Conservation (phyloP, 1,284 basidiomycete genomes). For the Cryptococcus jaspeensis region DNA sequence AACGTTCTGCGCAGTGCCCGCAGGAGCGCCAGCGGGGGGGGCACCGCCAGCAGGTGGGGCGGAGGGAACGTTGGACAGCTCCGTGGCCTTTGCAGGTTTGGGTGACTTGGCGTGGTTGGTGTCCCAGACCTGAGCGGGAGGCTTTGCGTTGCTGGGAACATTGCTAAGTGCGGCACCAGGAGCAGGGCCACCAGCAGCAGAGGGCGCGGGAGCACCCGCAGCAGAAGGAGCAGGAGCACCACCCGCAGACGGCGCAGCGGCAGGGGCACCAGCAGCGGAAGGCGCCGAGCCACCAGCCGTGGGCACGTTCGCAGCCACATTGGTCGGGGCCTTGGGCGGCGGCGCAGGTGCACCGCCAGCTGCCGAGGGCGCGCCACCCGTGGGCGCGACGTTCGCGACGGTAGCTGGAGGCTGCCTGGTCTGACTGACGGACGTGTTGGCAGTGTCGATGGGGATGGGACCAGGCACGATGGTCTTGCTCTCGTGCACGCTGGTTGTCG, state of each 20-base stretch:
- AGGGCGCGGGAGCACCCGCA: neutral
- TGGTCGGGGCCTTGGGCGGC: neutral
- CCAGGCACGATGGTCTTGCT: conserved; percentile 3
- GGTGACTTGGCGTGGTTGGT: conserved; percentile 34
- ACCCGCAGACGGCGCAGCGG: neutral
- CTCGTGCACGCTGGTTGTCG: conserved; percentile 10
- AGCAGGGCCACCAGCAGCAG: neutral
- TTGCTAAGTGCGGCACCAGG: conserved; percentile 10
- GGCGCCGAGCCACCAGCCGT: neutral
- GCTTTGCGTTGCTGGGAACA: conserved; percentile 10
- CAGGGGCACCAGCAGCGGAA: neutral
- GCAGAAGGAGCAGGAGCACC: conserved; percentile 1
- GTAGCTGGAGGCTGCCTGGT: conserved; percentile 6
- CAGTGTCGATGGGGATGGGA: conserved; percentile 10
- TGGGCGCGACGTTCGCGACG: conserved; percentile 5
- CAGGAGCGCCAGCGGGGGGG: neutral
- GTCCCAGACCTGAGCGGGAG: conserved; percentile 25
- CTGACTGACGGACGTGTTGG: conserved; percentile 11
- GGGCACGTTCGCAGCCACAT: neutral
- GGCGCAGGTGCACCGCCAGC: neutral
- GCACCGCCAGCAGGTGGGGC: conserved; percentile 4
- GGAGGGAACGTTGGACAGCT: conserved; percentile 6
- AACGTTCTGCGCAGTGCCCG: conserved; percentile 10
- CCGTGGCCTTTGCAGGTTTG: conserved; percentile 4
- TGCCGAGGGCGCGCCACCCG: neutral